phyloP scores from a whole-genome alignment of 306 rosid species.

The Cicer pinnatifidum region DNA sequence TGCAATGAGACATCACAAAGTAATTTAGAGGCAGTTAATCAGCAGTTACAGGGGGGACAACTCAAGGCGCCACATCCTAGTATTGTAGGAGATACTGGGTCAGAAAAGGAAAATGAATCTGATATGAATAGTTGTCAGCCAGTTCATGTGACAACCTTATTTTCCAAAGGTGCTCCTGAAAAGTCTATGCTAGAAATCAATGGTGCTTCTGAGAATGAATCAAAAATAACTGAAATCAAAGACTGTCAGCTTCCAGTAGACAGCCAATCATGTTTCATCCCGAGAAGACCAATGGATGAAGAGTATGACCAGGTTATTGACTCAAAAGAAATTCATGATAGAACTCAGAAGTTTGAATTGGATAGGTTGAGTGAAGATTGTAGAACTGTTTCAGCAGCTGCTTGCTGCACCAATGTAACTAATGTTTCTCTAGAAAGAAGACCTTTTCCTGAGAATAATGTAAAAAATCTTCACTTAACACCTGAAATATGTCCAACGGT shows the following conservation, averaged over 20 bases:
- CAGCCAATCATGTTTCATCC: constrained; percentile 39
- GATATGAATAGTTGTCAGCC: constrained; percentile 25
- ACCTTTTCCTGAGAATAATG: constrained; percentile 36
- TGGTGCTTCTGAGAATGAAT: constrained; percentile 40
- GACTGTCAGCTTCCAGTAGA: constrained; percentile 38
- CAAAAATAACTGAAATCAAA: constrained; percentile 38
- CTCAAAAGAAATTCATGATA: constrained; percentile 34
- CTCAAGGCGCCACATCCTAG: constrained; percentile 37
- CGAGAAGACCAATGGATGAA: constrained; percentile 26
- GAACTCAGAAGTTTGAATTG: constrained; percentile 25
- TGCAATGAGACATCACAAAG: constrained; percentile 43
- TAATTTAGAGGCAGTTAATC: constrained; percentile 45
- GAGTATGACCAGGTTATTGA: constrained; percentile 44
- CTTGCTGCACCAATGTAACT: constrained; percentile 26
- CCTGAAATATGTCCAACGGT: constrained; percentile 32
- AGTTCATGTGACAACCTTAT: constrained; percentile 37
- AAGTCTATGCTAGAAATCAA: constrained; percentile 27
- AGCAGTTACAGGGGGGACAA: constrained; percentile 42
- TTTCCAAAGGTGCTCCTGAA: constrained; percentile 39
- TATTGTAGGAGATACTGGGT: constrained; percentile 37
- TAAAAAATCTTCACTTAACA: constrained; percentile 14
- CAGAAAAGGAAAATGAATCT: constrained; percentile 36
- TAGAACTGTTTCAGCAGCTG: constrained; percentile 27
- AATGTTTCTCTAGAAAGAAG: constrained; percentile 39
- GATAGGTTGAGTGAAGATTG: constrained; percentile 32